Conservation (phyloP, 306 rosid species). For the Gynostemma pentaphyllum region DNA sequence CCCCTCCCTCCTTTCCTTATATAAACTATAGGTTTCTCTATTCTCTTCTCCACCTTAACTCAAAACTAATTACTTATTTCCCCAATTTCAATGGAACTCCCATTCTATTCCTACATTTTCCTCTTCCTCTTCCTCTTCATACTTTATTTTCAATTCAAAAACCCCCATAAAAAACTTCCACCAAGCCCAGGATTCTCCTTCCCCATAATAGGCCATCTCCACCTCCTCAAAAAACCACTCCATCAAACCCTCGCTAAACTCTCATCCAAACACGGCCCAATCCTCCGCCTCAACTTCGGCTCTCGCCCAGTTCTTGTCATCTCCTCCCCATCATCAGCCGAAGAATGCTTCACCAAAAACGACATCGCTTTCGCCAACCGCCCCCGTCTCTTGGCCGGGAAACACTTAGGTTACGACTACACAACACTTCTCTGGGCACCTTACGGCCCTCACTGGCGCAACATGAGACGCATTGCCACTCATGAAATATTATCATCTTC, state of each 20-base stretch:
- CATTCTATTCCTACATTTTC: not conserved
- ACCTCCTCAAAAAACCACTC: constrained; percentile 23
- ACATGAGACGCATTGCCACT: constrained; percentile 21
- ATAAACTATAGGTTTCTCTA: too few relatives aligned
- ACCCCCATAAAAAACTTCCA: constrained; percentile 10
- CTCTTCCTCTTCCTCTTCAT: not conserved
- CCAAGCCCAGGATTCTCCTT: constrained; percentile 19
- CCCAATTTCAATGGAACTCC: constrained; percentile 1
- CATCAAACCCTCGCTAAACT: constrained; percentile 19
- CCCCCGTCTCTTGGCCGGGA: constrained; percentile 5
- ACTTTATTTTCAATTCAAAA: not conserved
- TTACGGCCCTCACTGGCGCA: constrained; percentile 31
- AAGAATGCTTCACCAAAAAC: constrained; percentile 7
- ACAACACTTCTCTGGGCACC: constrained; percentile 21
- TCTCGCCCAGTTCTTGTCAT: constrained; percentile 14
- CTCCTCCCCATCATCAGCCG: constrained; percentile 19
- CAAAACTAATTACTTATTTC: too few relatives aligned
- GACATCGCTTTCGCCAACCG: constrained; percentile 13
- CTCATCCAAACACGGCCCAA: constrained; percentile 18
- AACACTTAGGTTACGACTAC: constrained; percentile 10
- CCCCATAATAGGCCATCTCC: constrained; percentile 30
- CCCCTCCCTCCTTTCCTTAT: too few relatives aligned
- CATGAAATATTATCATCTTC: constrained; percentile 19
- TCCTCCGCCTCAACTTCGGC: constrained; percentile 21
- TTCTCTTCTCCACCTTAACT: too few relatives aligned